phyloP scores from a whole-genome alignment of 179 eudicot genomes.

The Dionaea muscipula region DNA sequence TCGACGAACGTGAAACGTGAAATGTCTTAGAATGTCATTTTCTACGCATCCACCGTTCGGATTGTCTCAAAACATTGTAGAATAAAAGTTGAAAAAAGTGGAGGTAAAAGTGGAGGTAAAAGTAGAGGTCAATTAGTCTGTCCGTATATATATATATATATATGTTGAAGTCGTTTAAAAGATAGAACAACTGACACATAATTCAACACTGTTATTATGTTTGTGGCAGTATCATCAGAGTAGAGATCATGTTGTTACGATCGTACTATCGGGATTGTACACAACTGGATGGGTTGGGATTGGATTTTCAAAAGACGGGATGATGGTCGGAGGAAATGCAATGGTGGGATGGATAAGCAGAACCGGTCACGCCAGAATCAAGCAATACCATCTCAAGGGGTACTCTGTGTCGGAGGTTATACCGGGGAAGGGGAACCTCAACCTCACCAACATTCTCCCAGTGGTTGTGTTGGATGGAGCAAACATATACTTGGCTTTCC shows the following conservation, averaged over 20 bases:
- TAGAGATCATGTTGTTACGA: conserved; percentile 51
- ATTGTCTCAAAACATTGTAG: no score
- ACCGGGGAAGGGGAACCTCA: conserved; percentile 57
- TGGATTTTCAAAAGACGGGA: conserved; percentile 76
- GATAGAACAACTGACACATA: no score
- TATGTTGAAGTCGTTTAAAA: no score
- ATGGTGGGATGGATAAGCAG: conserved; percentile 84
- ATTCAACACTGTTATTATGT: no score
- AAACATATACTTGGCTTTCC: conserved; percentile 68
- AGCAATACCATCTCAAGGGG: conserved; percentile 52
- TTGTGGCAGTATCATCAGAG: conserved; percentile 65
- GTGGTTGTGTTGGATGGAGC: conserved; percentile 59
- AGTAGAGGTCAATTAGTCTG: no score
- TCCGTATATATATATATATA: no score
- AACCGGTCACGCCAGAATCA: conserved; percentile 56
- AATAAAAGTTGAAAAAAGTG: no score
- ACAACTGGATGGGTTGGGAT: conserved; percentile 95
- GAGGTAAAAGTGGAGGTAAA: no score
- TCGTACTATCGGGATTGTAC: conserved; percentile 66
- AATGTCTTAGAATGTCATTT: no score
- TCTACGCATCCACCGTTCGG: no score
- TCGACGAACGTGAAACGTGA: no score
- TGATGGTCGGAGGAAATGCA: conserved; percentile 78
- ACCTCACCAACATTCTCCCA: conserved; percentile 53
- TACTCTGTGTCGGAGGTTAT: conserved; percentile 35